Percentiles rank a stretch among this genome's conserved stretches.
These are phyloP conservation scores for Phlebiopsis flavidoalba DNA, from an alignment of 768 basidiomycete species.

Conservation along the genomic window DNA sequence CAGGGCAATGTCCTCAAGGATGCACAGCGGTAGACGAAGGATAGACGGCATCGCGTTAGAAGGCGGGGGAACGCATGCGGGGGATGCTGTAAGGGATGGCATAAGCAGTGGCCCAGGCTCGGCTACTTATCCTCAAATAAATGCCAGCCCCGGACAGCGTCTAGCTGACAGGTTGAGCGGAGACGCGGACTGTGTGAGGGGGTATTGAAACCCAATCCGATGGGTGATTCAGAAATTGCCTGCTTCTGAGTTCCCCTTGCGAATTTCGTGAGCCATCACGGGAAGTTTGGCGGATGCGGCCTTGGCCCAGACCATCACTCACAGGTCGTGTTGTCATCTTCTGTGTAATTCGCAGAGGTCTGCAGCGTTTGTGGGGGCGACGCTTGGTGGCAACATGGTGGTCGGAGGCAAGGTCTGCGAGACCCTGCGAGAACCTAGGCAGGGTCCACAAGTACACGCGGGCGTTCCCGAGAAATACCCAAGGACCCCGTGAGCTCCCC, in stretches of 20 bases:
- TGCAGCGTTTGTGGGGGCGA: no score
- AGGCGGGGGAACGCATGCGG: not conserved
- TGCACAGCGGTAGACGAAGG: not conserved
- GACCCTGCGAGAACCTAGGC: no score
- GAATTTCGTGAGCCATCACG: not conserved
- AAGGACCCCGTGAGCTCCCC: no score
- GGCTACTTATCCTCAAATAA: not conserved
- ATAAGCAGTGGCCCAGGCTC: not conserved
- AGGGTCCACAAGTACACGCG: no score
- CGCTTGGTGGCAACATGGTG: not conserved
- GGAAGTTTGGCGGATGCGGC: not conserved
- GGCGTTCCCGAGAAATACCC: no score
- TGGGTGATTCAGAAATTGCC: not conserved
- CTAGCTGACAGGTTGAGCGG: not conserved
- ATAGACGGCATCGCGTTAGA: not conserved
- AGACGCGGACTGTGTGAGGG: not conserved
- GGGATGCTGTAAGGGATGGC: not conserved
- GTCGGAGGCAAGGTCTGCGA: not conserved
- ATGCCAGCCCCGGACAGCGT: not conserved
- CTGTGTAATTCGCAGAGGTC: not conserved
- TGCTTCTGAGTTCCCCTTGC: not conserved
- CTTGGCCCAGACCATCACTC: not conserved
- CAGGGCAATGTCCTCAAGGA: slow-evolving; percentile 48
- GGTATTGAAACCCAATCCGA: not conserved
- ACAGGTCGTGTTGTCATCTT: not conserved